Conservation (phyloP, 2,329 filamentous ascomycete genomes). For the Plenodomus tracheiphilus region DNA sequence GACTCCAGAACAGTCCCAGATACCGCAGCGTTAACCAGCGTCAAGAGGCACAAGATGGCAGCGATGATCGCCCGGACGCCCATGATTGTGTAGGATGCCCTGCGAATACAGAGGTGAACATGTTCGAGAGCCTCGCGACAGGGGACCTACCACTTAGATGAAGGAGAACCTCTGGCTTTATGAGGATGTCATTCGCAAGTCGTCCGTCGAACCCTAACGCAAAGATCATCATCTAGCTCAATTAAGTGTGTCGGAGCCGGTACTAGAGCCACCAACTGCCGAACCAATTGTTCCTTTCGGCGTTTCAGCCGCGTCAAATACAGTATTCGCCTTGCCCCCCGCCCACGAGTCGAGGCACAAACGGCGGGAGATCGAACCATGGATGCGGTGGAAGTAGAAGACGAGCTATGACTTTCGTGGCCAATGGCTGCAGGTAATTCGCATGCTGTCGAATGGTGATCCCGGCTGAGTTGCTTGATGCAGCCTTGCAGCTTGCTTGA, state of each 20-base stretch:
- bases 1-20: neutral
- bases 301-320: neutral
- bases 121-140: neutral
- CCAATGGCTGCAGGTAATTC: neutral
- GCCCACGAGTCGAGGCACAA: neutral
- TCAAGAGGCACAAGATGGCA: conserved; percentile 5
- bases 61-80: conserved; percentile 5
- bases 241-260: neutral
- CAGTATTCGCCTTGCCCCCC: no score
- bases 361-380: neutral
- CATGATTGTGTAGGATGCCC: conserved; percentile 4
- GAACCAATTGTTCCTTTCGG: neutral
- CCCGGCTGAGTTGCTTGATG: neutral
- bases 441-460: neutral
- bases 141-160: neutral
- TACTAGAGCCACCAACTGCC: neutral
- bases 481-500: neutral
- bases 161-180: neutral
- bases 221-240: neutral
- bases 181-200: neutral
- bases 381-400: neutral
- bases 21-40: neutral
- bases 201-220: neutral
- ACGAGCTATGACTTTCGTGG: neutral
- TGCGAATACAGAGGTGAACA: neutral